Conservation (phyloP, 768 basidiomycete species). For the Russula sp. region DNA sequence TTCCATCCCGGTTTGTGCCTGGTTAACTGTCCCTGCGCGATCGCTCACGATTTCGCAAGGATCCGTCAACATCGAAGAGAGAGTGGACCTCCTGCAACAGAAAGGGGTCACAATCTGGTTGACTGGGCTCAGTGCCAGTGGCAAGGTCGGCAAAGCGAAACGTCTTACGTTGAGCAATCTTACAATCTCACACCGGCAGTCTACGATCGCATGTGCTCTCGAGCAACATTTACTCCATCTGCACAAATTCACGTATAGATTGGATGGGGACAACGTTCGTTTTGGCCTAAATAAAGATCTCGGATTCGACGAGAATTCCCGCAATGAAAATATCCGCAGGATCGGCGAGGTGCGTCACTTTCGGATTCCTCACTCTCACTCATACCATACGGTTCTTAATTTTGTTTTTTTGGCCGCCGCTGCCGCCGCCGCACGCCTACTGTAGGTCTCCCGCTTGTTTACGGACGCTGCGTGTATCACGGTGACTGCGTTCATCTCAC, state of each 20-base stretch:
- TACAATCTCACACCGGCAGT: constrained; percentile 47
- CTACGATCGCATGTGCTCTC: constrained; percentile 93
- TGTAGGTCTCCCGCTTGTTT: constrained; percentile 90
- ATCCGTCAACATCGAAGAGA: constrained; percentile 24
- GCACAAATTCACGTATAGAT: constrained; percentile 80
- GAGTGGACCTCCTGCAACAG: constrained; percentile 15
- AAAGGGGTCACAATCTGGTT: constrained; percentile 55
- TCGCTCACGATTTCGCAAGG: constrained; percentile 15
- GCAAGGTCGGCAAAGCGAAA: constrained; percentile 59
- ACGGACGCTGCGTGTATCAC: constrained; percentile 82
- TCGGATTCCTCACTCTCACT: background rate
- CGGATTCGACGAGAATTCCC: constrained; percentile 87
- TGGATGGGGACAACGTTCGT: constrained; percentile 95
- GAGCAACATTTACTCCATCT: constrained; percentile 92
- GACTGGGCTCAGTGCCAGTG: constrained; percentile 92
- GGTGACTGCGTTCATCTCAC: constrained; percentile 97
- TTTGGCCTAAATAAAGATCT: constrained; percentile 97
- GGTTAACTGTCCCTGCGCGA: background rate
- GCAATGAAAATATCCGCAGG: constrained; percentile 93
- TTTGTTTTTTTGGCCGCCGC: background rate
- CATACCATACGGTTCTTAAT: background rate
- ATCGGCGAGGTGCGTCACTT: constrained; percentile 82
- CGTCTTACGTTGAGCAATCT: background rate
- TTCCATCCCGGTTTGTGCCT: constrained; percentile 22
- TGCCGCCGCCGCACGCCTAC: constrained; percentile 9